These are phyloP conservation scores for Stereum hirsutum DNA, from an alignment of 1,284 basidiomycete genomes.

Conservation along the genomic window DNA sequence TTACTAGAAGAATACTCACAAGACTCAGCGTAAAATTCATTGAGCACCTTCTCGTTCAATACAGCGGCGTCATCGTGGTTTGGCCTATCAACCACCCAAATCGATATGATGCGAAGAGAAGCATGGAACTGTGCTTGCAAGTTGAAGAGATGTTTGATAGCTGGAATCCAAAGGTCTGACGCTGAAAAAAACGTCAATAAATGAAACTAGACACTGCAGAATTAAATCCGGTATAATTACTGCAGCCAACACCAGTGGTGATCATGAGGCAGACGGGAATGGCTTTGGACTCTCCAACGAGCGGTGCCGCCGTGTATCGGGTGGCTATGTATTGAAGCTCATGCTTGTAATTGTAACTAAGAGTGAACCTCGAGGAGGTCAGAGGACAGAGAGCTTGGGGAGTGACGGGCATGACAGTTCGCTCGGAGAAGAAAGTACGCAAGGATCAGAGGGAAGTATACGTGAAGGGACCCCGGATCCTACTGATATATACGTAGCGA, in stretches of 20 bases:
- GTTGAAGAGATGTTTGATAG: neutral
- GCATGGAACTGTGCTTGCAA: neutral
- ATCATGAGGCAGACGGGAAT: neutral
- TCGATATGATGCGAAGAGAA: neutral
- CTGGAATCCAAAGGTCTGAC: slow-evolving; percentile 3
- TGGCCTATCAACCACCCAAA: slow-evolving; percentile 15
- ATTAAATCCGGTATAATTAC: neutral
- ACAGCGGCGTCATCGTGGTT: slow-evolving; percentile 44
- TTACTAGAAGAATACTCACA: neutral
- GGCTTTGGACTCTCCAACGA: neutral
- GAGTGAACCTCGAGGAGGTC: neutral
- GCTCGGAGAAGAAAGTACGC: no score
- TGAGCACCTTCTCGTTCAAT: slow-evolving; percentile 25
- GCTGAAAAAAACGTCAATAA: neutral
- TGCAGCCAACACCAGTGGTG: neutral
- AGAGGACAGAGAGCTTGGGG: neutral
- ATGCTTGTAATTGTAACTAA: neutral
- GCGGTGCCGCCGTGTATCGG: neutral
- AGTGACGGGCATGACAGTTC: neutral
- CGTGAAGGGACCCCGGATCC: no score
- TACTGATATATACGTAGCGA: no score
- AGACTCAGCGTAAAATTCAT: neutral
- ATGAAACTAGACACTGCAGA: neutral
- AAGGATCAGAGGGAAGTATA: no score
- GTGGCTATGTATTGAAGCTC: neutral